A percentile compares a stretch with the other conserved stretches of the same genome.
phyloP scores from a whole-genome alignment of 2,329 filamentous ascomycete species.

The Xylariaceae sp. region DNA sequence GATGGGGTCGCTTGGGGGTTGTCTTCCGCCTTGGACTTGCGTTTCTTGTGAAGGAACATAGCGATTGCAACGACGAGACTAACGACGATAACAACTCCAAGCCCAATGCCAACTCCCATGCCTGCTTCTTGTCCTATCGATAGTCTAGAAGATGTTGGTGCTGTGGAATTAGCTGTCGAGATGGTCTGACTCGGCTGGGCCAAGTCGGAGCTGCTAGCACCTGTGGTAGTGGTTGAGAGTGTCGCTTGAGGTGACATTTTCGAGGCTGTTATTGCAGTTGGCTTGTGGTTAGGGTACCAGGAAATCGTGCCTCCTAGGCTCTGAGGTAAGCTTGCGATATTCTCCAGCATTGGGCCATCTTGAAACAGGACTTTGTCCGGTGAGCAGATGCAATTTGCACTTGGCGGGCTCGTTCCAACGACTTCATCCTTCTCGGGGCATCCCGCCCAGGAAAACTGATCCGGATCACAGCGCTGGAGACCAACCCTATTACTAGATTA shows the following conservation, averaged over 20 bases:
- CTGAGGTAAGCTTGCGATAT: constrained; percentile 24
- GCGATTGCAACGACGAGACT: constrained; percentile 12
- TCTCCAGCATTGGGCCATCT: constrained; percentile 20
- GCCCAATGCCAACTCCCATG: constrained; percentile 20
- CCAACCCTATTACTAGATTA: constrained; percentile 26
- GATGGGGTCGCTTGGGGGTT: background rate
- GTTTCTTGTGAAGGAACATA: constrained; percentile 9
- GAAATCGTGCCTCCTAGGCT: constrained; percentile 20
- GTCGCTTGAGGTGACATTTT: background rate
- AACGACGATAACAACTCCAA: constrained; percentile 11
- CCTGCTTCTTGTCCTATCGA: constrained; percentile 19
- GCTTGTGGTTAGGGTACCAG: constrained; percentile 21
- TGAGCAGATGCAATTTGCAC: constrained; percentile 24
- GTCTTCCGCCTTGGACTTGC: constrained; percentile 2
- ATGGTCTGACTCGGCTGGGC: background rate
- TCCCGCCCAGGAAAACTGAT: constrained; percentile 26
- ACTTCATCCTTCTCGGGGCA: constrained; percentile 23
- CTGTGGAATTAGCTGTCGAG: constrained; percentile 1
- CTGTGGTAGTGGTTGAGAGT: background rate
- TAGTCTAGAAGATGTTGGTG: background rate
- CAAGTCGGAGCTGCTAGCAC: background rate
- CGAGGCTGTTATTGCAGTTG: constrained; percentile 2
- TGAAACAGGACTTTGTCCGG: constrained; percentile 19
- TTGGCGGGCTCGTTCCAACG: constrained; percentile 21
- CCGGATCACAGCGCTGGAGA: constrained; percentile 23